Base-by-base conservation (phyloP, 495 filamentous ascomycete genomes). In the Penicillium egyptiacum region DNA sequence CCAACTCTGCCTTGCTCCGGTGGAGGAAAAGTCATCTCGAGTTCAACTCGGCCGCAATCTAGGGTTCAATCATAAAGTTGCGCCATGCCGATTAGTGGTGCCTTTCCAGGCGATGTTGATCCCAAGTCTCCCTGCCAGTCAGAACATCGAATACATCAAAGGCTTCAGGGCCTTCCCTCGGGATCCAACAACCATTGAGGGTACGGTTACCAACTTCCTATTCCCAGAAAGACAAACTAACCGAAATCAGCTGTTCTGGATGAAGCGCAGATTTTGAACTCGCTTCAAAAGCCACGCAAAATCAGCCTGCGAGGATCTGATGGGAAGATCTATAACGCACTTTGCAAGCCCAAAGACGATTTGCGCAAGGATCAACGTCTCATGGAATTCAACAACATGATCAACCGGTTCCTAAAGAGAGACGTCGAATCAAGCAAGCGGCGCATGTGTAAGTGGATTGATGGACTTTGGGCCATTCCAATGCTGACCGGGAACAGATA, bases 341-440 rank as follows among this genome's bases (percentile, higher is more conserved):
- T 99, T 45, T 94, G 95, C 77, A 99, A 99, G 64, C 94, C 94
- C 5, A 98, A 98, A 70, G 94, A 98, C 66, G 95, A 99, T 70
- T 81, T 99, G 5, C 88, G 94, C 7, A 98, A 96, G 62, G 94
- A 99, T 59, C 92, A 96, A 63, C 89, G 94, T 45, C 84, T 98
- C 20, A 98, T 99, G 95, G 95, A 98, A 67, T 99, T 98, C 80
- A 97, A 96, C 68, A 85, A 87, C 55, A 92, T 97, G 86, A 96
- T 99, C 74, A 97, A 98, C 67, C 83, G 95, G 54, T 89, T 91
- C 23, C 73, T 99, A 30, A 95, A 96, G 65, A 84, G 87, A 58
- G 93, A 98, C 63, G 86, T 91, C 16, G 93, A 96, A 66, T 87
- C 90, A 10, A 93, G 89, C 73, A 88, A 87, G 68, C 83, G 94